Evolutionary conservation across 352 stramenopile species (phyloP), one percentile per base, ranked within the genome.

Genomic region (Phytopythium montanum): DNA sequence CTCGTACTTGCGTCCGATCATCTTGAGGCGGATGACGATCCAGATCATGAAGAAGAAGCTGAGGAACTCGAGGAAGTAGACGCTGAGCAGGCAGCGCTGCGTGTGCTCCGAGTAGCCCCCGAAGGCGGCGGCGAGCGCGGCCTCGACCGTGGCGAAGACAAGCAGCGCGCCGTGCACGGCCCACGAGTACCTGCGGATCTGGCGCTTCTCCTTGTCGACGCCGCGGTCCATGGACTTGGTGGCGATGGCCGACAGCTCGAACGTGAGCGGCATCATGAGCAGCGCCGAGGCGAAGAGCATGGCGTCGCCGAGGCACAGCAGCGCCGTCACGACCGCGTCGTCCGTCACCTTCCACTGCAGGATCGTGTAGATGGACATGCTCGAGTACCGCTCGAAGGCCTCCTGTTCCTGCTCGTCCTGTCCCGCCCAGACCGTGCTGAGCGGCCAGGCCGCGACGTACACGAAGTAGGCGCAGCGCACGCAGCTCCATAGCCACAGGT

Each of bases 1-100:
- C 56, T 92, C 81, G 45, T 79, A 84, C 58, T 89, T 76, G 34
- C 80, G 70, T 33, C 77, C 79, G 14, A 62, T 68, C 14, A 74
- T 53, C 49, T 87, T 87, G 13, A 89, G 69, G 19, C 65, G 54
- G 2, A 77, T 14, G 18, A 89, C 62, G 41, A 74, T 59, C 53
- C 56, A 69, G 23, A 74, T 63, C 70, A 87, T 86, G 71, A 78
- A 89, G 21, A 73, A 28, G 41, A 87, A 69, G 54, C 66, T 79
- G 49, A 73, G 44, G 31, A 82, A 72, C 56, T 87, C 72, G 10
- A 84, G 57, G 23, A 69, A 65, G 45, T 89, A 87, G 13, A 81
- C 68, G 21, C 38, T 51, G 4, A 88, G 25, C 13, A 81, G 46
- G 59, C 61, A 74, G 6, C 59, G 54, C 13, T 85, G 73, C 7